These are phyloP conservation scores for Papiliotrema nemorosa DNA, from an alignment of 1,284 basidiomycete species.

Conservation along the genomic window DNA sequence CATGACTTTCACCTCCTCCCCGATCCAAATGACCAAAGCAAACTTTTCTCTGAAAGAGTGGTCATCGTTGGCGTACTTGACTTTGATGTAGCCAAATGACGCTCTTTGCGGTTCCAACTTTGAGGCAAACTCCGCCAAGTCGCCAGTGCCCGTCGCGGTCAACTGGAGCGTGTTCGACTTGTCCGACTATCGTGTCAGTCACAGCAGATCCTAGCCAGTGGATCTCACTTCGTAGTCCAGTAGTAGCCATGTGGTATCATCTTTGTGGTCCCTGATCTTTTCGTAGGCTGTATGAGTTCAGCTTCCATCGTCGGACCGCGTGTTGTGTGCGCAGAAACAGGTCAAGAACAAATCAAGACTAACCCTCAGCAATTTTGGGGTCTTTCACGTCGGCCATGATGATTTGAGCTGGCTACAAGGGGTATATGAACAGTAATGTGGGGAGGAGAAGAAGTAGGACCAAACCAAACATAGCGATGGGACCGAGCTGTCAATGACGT, in stretches of 20 bases:
- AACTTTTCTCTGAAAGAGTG: conserved; percentile 84
- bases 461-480: too few relatives aligned
- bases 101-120: conserved; percentile 68
- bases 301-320: background rate
- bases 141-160: conserved; percentile 71
- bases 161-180: conserved; percentile 76
- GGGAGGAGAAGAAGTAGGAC: too few relatives aligned
- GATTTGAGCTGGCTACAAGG: too few relatives aligned
- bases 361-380: conserved; percentile 71
- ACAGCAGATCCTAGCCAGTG: background rate
- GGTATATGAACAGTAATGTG: too few relatives aligned
- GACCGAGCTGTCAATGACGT: too few relatives aligned
- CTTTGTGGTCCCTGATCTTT: conserved; percentile 76
- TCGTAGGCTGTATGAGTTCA: conserved; percentile 62
- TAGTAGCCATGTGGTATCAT: conserved; percentile 78
- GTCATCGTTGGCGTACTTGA: conserved; percentile 69
- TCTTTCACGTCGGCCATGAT: conserved; percentile 80
- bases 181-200: conserved; percentile 57
- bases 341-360: conserved; percentile 15
- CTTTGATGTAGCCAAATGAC: conserved; percentile 75
- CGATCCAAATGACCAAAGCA: conserved; percentile 85
- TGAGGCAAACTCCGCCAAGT: conserved; percentile 71
- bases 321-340: too few relatives aligned
- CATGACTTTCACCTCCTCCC: conserved; percentile 79
- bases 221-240: conserved; percentile 73